Evolutionary conservation across 352 stramenopile genomes (phyloP).

Genomic region (Phytophthora meadii): DNA sequence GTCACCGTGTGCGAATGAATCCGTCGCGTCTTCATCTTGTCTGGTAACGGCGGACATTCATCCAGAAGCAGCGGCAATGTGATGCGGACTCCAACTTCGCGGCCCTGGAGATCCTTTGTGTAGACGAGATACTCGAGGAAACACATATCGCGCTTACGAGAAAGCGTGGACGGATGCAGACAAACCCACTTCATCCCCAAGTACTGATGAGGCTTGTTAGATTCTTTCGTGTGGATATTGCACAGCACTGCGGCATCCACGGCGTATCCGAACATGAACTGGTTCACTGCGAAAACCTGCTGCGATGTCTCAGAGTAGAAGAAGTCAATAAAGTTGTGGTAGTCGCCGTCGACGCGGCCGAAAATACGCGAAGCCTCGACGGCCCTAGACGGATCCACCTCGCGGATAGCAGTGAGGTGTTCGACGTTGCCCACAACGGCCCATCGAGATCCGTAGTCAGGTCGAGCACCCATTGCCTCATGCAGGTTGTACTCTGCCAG

Average conservation of each 20-base stretch:
- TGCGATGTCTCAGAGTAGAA: conserved; percentile 63
- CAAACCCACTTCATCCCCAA: conserved; percentile 88
- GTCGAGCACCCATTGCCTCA: conserved; percentile 42
- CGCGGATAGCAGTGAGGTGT: conserved; percentile 45
- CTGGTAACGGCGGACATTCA: conserved; percentile 60
- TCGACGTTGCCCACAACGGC: conserved; percentile 42
- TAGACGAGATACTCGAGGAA: conserved; percentile 83
- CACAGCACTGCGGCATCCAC: conserved; percentile 73
- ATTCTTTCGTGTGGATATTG: conserved; percentile 75
- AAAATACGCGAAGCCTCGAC: conserved; percentile 61
- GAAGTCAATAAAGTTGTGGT: conserved; percentile 71
- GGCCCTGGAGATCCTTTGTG: conserved; percentile 60
- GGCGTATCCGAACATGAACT: conserved; percentile 70
- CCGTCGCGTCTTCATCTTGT: conserved; percentile 61
- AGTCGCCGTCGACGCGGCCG: conserved; percentile 67
- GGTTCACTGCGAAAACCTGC: conserved; percentile 72
- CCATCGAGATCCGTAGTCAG: conserved; percentile 50
- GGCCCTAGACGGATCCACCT: conserved; percentile 43
- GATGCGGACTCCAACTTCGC: conserved; percentile 76
- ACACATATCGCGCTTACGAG: conserved; percentile 71
- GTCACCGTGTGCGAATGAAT: conserved; percentile 61
- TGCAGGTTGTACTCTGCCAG: conserved; percentile 53
- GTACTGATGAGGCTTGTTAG: conserved; percentile 54
- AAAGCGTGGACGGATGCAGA: conserved; percentile 61
- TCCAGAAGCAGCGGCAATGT: conserved; percentile 66